A percentile compares a stretch with the other conserved stretches of the same genome.
Evolutionary conservation across 139 green algal genomes (phyloP).

Genomic region (Gonium pectorale): DNA sequence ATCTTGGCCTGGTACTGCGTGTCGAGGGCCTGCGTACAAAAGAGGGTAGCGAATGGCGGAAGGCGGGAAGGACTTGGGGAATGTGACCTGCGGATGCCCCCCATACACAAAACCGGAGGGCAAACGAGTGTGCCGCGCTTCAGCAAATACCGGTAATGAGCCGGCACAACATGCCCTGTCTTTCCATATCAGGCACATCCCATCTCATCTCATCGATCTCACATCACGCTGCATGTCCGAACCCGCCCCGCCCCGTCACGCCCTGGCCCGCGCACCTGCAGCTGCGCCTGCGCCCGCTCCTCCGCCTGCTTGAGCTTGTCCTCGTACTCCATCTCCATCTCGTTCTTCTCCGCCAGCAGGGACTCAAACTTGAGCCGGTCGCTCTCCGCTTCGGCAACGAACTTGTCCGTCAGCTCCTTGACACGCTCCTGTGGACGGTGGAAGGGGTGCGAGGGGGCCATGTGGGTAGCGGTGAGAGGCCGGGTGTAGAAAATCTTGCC

Average conservation of each 20-base stretch:
- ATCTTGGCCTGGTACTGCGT: conserved; percentile 87
- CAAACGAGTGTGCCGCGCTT: too few species aligned
- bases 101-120: too few species aligned
- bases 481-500: too few species aligned
- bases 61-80: background rate
- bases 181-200: too few species aligned
- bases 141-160: too few species aligned
- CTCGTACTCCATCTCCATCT: conserved; percentile 78
- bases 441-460: background rate
- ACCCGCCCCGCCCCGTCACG: background rate
- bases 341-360: conserved; percentile 86
- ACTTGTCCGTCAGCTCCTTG: conserved; percentile 89
- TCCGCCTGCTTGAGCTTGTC: conserved; percentile 80
- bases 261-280: background rate
- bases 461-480: too few species aligned
- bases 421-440: conserved; percentile 52
- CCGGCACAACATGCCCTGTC: too few species aligned
- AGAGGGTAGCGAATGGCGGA: background rate
- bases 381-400: conserved; percentile 72
- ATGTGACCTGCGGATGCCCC: too few species aligned
- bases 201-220: too few species aligned
- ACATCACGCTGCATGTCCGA: too few species aligned
- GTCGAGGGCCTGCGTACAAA: conserved; percentile 68
- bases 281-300: conserved; percentile 69
- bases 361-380: conserved; percentile 83